phyloP scores from a whole-genome alignment of 2,329 filamentous ascomycete genomes.

The Diaporthe sp. region DNA sequence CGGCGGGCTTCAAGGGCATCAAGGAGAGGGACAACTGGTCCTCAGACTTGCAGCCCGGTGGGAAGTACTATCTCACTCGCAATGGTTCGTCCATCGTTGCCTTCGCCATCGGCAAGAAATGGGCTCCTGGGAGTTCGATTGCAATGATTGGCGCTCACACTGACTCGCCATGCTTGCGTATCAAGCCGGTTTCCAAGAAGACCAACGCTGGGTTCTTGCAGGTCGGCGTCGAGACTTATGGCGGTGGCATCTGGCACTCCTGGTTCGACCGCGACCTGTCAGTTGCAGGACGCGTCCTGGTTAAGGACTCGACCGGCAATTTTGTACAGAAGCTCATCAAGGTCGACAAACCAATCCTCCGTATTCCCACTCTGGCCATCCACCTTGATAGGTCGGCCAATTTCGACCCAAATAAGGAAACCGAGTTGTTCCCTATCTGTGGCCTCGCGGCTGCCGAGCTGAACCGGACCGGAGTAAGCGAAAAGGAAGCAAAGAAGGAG shows the following conservation, averaged over 20 bases:
- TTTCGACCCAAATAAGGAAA: slow-evolving; percentile 97
- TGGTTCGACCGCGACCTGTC: slow-evolving; percentile 98
- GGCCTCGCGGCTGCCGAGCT: slow-evolving; percentile 90
- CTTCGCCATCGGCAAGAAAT: slow-evolving; percentile 90
- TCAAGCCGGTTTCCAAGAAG: slow-evolving; percentile 96
- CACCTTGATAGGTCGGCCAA: slow-evolving; percentile 88
- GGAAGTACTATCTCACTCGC: slow-evolving; percentile 96
- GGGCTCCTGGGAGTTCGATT: slow-evolving; percentile 91
- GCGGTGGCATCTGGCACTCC: slow-evolving; percentile 96
- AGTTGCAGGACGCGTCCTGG: slow-evolving; percentile 89
- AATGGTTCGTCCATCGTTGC: slow-evolving; percentile 94
- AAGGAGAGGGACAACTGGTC: slow-evolving; percentile 93
- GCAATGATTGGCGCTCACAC: slow-evolving; percentile 97
- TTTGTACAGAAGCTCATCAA: slow-evolving; percentile 90
- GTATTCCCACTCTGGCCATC: slow-evolving; percentile 93
- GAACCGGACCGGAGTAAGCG: slow-evolving; percentile 75
- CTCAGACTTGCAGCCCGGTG: slow-evolving; percentile 81
- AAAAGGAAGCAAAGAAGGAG: slow-evolving; percentile 55
- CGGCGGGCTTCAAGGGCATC: slow-evolving; percentile 89
- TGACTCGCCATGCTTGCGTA: slow-evolving; percentile 89
- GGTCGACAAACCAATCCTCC: slow-evolving; percentile 88
- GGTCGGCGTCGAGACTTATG: slow-evolving; percentile 96
- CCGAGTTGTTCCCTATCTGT: slow-evolving; percentile 92
- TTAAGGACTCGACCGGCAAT: slow-evolving; percentile 77
- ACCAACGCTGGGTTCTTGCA: slow-evolving; percentile 88